Evolutionary conservation across 1,139 yeast genomes (phyloP), one percentile per base, ranked within the genome.

Genomic region (Sugiyamaella neomexicana): DNA sequence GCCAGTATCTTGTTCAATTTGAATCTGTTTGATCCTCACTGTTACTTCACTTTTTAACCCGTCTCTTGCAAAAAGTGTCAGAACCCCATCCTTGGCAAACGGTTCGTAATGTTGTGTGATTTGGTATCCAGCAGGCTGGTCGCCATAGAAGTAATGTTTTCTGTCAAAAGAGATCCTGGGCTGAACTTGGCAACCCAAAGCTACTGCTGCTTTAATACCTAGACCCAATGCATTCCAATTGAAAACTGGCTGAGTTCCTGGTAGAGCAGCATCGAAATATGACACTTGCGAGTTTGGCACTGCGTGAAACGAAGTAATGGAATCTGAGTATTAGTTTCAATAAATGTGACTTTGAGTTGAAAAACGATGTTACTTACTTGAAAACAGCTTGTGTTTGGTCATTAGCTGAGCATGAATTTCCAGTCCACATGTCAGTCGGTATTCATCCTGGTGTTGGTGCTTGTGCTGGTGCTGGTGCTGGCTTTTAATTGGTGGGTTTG

Each of bases 121-220:
- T 68, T 93, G 99, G 69, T 90, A 93, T 0, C 99, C 99, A 52
- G 88, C 73, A 0, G 99, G 99, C 69, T 93, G 98, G 69, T 93
- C 99, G 0, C 95, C 95, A 68, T 93, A 93, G 69, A 93, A 91
- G 69, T 93, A 93, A 69, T 93, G 99, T 68, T 93, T 93, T 59
- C 99, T 75, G 67, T 93, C 99, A 68, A 93, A 93, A 1, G 85
- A 74, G 0, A 93, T 86, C 9, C 68, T 62, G 0, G 71, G 60
- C 57, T 82, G 81, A 16, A 93, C 78, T 0, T 76, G 69, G 59
- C 91, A 81, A 46, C 84, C 77, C 51, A 91, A 71, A 0, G 95
- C 89, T 1, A 80, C 72, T 0, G 96, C 91, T 0, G 96, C 82
- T 61, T 81, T 82, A 42, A 89, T 67, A 0, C 97, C 96, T 46